These are phyloP conservation scores for Aureobasidium mangrovei DNA, from an alignment of 2,329 filamentous ascomycete species.

Conservation along the genomic window DNA sequence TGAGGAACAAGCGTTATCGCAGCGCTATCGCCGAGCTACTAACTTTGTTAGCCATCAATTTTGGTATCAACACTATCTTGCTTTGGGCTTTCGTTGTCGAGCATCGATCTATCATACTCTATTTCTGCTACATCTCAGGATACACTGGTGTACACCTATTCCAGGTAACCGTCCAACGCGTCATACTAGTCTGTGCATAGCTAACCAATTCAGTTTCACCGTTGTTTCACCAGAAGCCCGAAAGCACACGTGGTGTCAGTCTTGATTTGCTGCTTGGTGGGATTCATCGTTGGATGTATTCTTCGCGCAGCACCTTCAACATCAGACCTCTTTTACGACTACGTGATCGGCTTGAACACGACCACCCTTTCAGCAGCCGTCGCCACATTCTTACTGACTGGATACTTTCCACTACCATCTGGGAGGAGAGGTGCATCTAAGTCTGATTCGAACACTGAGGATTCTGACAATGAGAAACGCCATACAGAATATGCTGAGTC, in stretches of 20 bases:
- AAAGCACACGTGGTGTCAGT: conserved; percentile 14
- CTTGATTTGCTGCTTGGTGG: conserved; percentile 13
- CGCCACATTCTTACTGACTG: conserved; percentile 14
- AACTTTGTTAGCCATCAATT: conserved; percentile 8
- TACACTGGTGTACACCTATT: conserved; percentile 17
- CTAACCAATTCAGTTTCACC: conserved; percentile 11
- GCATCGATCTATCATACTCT: conserved; percentile 12
- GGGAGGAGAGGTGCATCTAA: neutral
- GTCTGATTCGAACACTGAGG: too few relatives aligned
- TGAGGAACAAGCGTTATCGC: conserved; percentile 14
- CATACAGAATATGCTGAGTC: neutral
- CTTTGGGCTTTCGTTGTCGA: conserved; percentile 16
- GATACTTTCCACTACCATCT: conserved; percentile 8
- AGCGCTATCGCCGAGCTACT: conserved; percentile 13
- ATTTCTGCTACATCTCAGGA: conserved; percentile 13
- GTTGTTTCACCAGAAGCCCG: conserved; percentile 15
- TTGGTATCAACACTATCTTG: conserved; percentile 12
- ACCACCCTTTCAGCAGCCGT: conserved; percentile 14
- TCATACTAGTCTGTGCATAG: neutral
- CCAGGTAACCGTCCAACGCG: neutral
- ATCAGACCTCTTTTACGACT: conserved; percentile 11
- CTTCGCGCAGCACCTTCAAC: conserved; percentile 12
- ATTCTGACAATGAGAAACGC: neutral
- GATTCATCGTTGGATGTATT: conserved; percentile 15
- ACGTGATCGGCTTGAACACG: conserved; percentile 14